Evolutionary conservation across 1,284 basidiomycete genomes (phyloP).

Genomic region (Sutorius eximius): DNA sequence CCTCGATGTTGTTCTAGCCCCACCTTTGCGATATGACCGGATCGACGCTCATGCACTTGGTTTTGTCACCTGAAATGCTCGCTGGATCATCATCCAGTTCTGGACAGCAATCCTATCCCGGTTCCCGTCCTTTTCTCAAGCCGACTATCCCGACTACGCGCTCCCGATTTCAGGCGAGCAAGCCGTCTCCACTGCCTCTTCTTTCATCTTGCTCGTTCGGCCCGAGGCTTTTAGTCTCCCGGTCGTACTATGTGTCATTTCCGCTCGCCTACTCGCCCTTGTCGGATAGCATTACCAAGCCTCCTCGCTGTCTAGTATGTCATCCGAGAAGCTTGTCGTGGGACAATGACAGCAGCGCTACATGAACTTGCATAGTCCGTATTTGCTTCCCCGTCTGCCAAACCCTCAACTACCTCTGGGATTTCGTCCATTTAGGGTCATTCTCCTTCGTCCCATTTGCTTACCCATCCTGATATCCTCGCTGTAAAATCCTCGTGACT

Average conservation of each 20-base stretch:
- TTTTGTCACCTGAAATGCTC: neutral
- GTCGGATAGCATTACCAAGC: slow-evolving; percentile 8
- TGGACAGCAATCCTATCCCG: neutral
- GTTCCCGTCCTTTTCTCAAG: slow-evolving; percentile 1
- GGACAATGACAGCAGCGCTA: slow-evolving; percentile 8
- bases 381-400: slow-evolving; percentile 12
- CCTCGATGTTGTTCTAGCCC: neutral
- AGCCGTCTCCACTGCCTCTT: neutral
- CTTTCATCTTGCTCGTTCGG: neutral
- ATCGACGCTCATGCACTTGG: slow-evolving; percentile 18
- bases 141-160: slow-evolving; percentile 4
- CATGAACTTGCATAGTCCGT: slow-evolving; percentile 2
- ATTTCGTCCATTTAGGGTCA: slow-evolving; percentile 5
- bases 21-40: slow-evolving; percentile 24
- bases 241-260: slow-evolving; percentile 16
- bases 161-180: slow-evolving; percentile 3
- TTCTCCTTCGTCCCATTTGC: slow-evolving; percentile 4
- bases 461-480: slow-evolving; percentile 21
- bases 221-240: slow-evolving; percentile 4
- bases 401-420: neutral
- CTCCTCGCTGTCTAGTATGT: neutral
- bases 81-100: neutral
- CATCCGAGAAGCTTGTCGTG: neutral
- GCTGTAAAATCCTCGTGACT: slow-evolving; percentile 20
- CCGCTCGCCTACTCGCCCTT: slow-evolving; percentile 7